Evolutionary conservation across 2,329 filamentous ascomycete genomes (phyloP), one percentile per base, ranked within the genome.

Genomic region (Colletotrichum simmondsii): DNA sequence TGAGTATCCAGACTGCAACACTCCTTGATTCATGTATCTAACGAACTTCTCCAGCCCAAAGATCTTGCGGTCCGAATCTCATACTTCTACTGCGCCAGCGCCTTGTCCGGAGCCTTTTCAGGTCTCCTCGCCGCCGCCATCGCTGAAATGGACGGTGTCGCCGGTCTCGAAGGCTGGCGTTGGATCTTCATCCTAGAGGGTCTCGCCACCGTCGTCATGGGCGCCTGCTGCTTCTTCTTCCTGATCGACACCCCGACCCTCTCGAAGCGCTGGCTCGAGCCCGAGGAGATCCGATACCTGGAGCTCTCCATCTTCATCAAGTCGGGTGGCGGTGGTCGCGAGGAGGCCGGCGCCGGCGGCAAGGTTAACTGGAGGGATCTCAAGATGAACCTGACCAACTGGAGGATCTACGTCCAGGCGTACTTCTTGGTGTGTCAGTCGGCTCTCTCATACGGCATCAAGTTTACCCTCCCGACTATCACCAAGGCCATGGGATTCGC

Each of bases 71-170:
- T 75, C 62, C 65, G 78, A 73, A 89, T 90, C 92, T 54, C 92
- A 2, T 89, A 93, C 42, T 93, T 93, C 83, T 94, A 93, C 83
- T 92, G 90, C 4, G 91, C 91, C 0, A 92, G 92, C 0, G 91
- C 92, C 0, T 82, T 94, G 0, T 91, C 91, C 0, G 92, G 92
- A 0, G 92, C 89, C 0, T 92, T 92, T 76, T 90, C 90, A 2
- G 71, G 90, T 5, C 83, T 92, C 6, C 83, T 92, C 5, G 90
- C 90, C 0, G 87, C 88, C 2, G 90, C 85, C 0, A 90, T 92
- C 67, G 89, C 82, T 84, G 71, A 88, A 85, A 35, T 80, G 88
- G 22, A 87, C 83, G 53, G 84, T 80, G 24, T 79, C 76, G 74
- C 76, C 76, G 79, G 79, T 54, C 65, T 75, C 8, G 82, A 83